Evolutionary conservation across 352 stramenopile species (phyloP).

Genomic region (Pythium chondricola): DNA sequence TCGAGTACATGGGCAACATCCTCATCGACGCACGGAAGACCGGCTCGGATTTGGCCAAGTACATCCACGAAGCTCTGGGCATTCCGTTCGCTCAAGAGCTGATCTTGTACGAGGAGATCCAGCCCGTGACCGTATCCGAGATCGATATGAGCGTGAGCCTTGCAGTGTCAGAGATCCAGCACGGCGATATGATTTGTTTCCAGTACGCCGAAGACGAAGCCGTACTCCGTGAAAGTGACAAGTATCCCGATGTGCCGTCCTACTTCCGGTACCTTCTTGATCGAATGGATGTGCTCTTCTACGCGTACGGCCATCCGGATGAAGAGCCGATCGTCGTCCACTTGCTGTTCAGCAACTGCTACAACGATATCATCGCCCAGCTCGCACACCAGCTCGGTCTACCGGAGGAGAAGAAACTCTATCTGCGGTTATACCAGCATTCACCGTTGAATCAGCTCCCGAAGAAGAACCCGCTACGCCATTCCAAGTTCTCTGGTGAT

Average conservation of each 20-base stretch:
- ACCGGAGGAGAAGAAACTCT: conserved; percentile 31
- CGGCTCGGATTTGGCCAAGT: conserved; percentile 39
- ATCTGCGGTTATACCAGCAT: conserved; percentile 79
- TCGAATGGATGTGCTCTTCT: conserved; percentile 70
- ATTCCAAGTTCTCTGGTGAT: conserved; percentile 55
- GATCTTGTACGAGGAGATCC: conserved; percentile 71
- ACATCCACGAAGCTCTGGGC: conserved; percentile 42
- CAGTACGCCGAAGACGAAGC: conserved; percentile 45
- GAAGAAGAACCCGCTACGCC: conserved; percentile 61
- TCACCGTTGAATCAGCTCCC: conserved; percentile 54
- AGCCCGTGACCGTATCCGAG: conserved; percentile 47
- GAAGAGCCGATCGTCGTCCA: conserved; percentile 40
- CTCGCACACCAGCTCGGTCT: conserved; percentile 42
- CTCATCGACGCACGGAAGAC: conserved; percentile 59
- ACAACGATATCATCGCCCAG: conserved; percentile 67
- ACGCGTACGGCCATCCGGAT: conserved; percentile 39
- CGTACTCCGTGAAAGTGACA: too few relatives aligned
- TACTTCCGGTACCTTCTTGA: conserved; percentile 85
- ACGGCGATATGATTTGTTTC: conserved; percentile 82
- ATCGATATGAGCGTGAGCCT: conserved; percentile 51
- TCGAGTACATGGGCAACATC: conserved; percentile 79
- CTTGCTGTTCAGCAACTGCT: conserved; percentile 64
- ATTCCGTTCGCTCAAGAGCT: conserved; percentile 50
- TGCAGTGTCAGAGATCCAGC: conserved; percentile 54
- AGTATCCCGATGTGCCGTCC: conserved; percentile 60